Evolutionary conservation across 805 yeast genomes (phyloP), one percentile per base, ranked within the genome.

Genomic region (Tetrapisispora pingtungensis): DNA sequence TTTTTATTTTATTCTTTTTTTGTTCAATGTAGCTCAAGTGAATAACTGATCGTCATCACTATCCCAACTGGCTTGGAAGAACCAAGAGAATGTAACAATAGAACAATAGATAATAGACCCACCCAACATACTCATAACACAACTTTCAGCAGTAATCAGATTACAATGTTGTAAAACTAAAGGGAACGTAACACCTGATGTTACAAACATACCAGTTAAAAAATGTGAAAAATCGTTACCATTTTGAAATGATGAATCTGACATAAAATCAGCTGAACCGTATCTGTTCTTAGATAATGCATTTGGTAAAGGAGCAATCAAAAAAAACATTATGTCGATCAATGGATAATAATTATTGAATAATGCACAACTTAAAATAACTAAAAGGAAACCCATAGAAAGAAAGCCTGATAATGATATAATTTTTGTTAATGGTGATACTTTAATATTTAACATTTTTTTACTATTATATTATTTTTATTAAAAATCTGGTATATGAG

Each of bases 281-380:
- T 58, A 59, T 40, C 70, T 68, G 47, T 68, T 66, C 48, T 67
- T 64, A 31, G 72, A 67, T 7, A 81, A 50, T 10, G 81, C 71
- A 48, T 81, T 80, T 4, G 94, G 94, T 32, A 82, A 45, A 32
- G 88, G 89, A 3, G 93, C 89, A 34, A 80, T 48, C 33, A 78
- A 69, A 60, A 82, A 82, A 50, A 83, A 69, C 15, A 78, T 78
- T 30, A 77, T 73, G 52, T 84, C 86, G 33, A 81, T 73, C 46
- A 90, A 72, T 32, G 98, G 97, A 56, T 82, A 78, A 94, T 96
- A 93, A 62, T 87, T 88, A 40, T 85, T 84, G 67, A 78, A 86
- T 12, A 93, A 71, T 2, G 93, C 90, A 42, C 95, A 88, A 38
- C 96, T 87, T 30, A 93, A 70, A 22, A 90, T 84, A 36, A 89